These are phyloP conservation scores for Marsdenia floribunda DNA, from an alignment of 257 asterid genomes.

Conservation along the genomic window DNA sequence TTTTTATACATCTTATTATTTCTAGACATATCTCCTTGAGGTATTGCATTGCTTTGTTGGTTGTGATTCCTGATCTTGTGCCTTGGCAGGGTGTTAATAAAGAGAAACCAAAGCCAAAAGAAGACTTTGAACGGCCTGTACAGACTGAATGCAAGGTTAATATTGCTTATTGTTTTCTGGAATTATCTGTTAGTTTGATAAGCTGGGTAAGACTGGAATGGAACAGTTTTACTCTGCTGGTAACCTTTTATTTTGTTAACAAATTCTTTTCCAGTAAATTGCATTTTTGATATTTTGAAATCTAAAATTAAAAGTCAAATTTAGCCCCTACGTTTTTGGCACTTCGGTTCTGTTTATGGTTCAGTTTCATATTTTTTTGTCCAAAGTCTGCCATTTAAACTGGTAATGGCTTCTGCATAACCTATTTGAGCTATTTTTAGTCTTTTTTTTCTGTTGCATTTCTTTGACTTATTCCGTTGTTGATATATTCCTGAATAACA, in stretches of 20 bases:
- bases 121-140: conserved; percentile 27
- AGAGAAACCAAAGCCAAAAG: conserved; percentile 27
- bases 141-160: conserved; percentile 45
- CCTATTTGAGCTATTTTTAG: background rate
- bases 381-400: background rate
- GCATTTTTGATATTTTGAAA: background rate
- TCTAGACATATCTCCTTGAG: background rate
- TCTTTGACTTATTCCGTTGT: background rate
- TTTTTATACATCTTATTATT: background rate
- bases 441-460: conserved; percentile 2
- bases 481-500: background rate
- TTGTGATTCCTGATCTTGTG: conserved; percentile 4
- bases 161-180: background rate
- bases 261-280: background rate
- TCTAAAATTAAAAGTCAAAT: background rate
- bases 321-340: background rate
- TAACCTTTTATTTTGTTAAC: background rate
- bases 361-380: background rate
- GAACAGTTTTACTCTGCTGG: background rate
- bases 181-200: background rate
- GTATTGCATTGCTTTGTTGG: background rate
- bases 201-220: background rate
- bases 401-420: background rate
- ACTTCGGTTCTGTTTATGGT: background rate
- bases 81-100: conserved; percentile 23